phyloP scores from a whole-genome alignment of 768 basidiomycete species.

The Russula abietina region DNA sequence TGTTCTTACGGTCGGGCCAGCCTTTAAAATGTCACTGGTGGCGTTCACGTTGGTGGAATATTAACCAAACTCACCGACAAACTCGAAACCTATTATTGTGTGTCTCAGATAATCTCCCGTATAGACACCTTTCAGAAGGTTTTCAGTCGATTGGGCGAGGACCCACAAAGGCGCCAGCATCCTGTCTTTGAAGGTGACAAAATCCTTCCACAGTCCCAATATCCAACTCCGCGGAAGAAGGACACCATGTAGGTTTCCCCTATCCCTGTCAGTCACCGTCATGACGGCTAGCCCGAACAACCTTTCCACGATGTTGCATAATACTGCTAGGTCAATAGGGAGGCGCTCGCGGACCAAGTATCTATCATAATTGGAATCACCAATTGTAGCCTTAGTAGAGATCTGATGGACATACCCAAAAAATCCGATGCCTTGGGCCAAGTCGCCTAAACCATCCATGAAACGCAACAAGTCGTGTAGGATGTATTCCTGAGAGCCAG shows the following conservation, averaged over 20 bases:
- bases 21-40: neutral
- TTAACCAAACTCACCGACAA: neutral
- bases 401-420: slow-evolving; percentile 9
- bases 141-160: neutral
- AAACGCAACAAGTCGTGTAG: slow-evolving; percentile 8
- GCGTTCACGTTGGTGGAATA: neutral
- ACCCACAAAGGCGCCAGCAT: neutral
- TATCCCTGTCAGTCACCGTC: slow-evolving; percentile 30
- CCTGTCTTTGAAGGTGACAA: slow-evolving; percentile 1
- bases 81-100: neutral
- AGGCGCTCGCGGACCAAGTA: slow-evolving; percentile 38
- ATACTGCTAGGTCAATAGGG: slow-evolving; percentile 40
- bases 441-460: slow-evolving; percentile 32
- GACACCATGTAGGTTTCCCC: slow-evolving; percentile 37
- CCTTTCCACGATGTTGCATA: slow-evolving; percentile 49
- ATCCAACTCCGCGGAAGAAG: slow-evolving; percentile 55
- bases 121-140: slow-evolving; percentile 11
- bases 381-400: neutral
- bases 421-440: slow-evolving; percentile 37
- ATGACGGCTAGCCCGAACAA: slow-evolving; percentile 41
- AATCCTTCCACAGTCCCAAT: slow-evolving; percentile 24
- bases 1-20: neutral
- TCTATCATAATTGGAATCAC: slow-evolving; percentile 30
- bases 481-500: neutral
- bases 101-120: slow-evolving; percentile 9